Base-by-base conservation (phyloP, 2,329 filamentous ascomycete species). In the Phaeoacremonium minimum region DNA sequence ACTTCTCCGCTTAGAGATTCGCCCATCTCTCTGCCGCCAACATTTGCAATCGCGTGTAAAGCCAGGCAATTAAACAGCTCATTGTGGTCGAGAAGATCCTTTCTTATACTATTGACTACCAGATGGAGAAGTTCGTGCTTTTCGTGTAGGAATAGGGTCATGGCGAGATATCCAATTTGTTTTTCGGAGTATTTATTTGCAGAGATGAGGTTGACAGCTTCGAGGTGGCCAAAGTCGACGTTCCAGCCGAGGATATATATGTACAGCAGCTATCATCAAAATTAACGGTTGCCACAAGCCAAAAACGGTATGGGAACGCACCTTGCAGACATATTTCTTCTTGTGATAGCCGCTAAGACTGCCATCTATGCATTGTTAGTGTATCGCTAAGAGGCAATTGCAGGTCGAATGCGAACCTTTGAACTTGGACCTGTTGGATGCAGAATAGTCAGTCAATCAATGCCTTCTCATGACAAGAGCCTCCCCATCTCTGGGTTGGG, bases 311-410 rank as follows among this genome's bases (percentile, higher is more conserved):
- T 17, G 14, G 15, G n/a, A 6, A 35, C 58, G 37, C 66, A 80
- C 77, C 72, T 98, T 98, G 87, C 93, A 98, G 49, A 98, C 93
- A 60, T 98, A 98, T 85, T 98, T 98, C 77, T 98, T 98, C 74
- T 94, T 96, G 72, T 96, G 89, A 59, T 98, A 98, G 48, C 93
- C 94, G 58, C 85, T 95, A 40, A 98, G 71, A 57, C 77, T 93
- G 46, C 89, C 90, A 61, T 93, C 87, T 81, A 45, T 41, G 38
- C n/a, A 32, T 29, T 31, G 40, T 61, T 54, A 62, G 55, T 41
- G 33, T 38, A 13, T 6, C 15, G 28, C 28, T 38, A 29, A 30
- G 26, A 16, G 31, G 16, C 13, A 7, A 14, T 4, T 13, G 15
- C 11, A n/a, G 12, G 18, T 22, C n/a, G 32, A 9, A 11, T 37